Conservation (phyloP, 768 basidiomycete species). For the Leccinellum albellum region DNA sequence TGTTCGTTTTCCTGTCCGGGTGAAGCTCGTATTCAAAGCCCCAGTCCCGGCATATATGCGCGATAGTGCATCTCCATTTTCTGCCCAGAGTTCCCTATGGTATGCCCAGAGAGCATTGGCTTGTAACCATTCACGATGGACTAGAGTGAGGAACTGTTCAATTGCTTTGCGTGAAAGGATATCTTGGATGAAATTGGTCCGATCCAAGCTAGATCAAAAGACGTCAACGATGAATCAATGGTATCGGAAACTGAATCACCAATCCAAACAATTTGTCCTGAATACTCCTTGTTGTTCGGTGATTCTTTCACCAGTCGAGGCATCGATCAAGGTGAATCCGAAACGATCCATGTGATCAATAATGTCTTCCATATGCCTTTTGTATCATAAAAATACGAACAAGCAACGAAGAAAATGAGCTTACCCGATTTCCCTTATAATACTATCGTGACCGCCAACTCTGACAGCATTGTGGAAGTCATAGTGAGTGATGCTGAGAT, state of each 20-base stretch:
- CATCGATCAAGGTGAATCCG: slow-evolving; percentile 82
- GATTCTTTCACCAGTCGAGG: slow-evolving; percentile 61
- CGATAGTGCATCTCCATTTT: slow-evolving; percentile 90
- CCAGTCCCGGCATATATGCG: slow-evolving; percentile 93
- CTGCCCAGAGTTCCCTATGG: slow-evolving; percentile 95
- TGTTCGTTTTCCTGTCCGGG: slow-evolving; percentile 90
- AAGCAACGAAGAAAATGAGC: slow-evolving; percentile 3
- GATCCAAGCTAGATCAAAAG: slow-evolving; percentile 65
- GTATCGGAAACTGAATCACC: slow-evolving; percentile 43
- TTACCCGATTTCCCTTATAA: slow-evolving; percentile 70
- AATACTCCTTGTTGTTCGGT: slow-evolving; percentile 92
- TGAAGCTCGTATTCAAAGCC: slow-evolving; percentile 94
- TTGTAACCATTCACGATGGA: slow-evolving; percentile 72
- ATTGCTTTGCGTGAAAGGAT: slow-evolving; percentile 81
- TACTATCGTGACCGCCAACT: slow-evolving; percentile 81
- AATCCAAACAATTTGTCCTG: slow-evolving; percentile 93
- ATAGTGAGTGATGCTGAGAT: slow-evolving; percentile 79
- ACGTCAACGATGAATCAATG: background rate
- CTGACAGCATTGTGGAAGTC: slow-evolving; percentile 89
- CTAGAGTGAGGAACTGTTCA: slow-evolving; percentile 77
- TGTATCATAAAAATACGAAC: slow-evolving; percentile 6
- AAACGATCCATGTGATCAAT: slow-evolving; percentile 67
- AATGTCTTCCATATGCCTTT: slow-evolving; percentile 61
- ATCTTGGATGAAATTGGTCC: slow-evolving; percentile 97
- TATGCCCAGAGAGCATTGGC: slow-evolving; percentile 72